Evolutionary conservation across 169 alveolate species (phyloP).

Genomic region (Plasmodium ovale): DNA sequence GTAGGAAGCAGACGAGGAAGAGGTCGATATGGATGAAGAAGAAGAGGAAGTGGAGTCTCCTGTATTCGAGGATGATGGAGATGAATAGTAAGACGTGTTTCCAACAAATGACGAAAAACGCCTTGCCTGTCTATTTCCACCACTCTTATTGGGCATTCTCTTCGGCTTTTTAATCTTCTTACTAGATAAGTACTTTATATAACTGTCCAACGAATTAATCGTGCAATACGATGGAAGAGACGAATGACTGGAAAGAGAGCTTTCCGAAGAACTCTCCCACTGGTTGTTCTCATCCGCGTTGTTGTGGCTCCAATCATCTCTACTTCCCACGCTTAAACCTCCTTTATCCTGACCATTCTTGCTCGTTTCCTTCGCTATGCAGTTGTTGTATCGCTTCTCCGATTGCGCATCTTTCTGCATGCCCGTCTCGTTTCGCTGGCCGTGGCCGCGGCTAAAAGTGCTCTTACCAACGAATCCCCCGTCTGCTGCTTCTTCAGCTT

Average conservation of each 20-base stretch:
- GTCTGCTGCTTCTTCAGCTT: too few species aligned
- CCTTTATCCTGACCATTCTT: too few species aligned
- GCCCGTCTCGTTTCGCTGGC: too few species aligned
- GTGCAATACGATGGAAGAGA: conserved; percentile 64
- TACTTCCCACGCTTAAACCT: too few species aligned
- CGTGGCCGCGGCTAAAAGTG: too few species aligned
- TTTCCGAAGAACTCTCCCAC: too few species aligned
- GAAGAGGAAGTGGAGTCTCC: conserved; percentile 21
- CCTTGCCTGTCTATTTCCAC: neutral
- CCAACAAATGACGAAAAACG: neutral
- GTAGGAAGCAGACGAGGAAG: conserved; percentile 44
- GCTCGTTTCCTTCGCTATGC: too few species aligned
- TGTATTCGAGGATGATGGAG: conserved; percentile 2
- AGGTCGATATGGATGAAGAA: neutral
- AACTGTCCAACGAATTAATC: conserved; percentile 39
- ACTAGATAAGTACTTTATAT: conserved; percentile 47
- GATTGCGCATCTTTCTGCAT: too few species aligned
- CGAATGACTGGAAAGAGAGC: conserved; percentile 20
- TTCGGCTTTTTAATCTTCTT: conserved; percentile 6
- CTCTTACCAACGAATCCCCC: too few species aligned
- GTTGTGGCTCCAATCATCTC: too few species aligned
- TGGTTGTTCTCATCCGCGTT: too few species aligned
- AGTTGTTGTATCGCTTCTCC: too few species aligned
- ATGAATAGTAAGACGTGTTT: conserved; percentile 8
- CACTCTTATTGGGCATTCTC: neutral